Conservation (phyloP, 2,329 filamentous ascomycete genomes). For the Colletotrichum spinosum region DNA sequence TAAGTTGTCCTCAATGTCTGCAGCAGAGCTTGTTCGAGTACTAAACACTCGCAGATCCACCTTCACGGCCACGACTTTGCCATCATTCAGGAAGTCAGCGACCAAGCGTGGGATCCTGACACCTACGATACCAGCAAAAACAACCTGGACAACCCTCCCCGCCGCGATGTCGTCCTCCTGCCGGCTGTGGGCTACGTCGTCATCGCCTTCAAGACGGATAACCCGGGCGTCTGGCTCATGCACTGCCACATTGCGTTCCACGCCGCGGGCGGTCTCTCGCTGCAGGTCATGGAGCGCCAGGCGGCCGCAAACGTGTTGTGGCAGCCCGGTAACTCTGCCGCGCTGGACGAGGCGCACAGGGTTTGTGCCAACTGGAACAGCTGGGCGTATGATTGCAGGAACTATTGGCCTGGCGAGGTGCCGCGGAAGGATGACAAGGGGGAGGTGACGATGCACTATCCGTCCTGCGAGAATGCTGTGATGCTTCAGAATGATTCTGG, state of each 20-base stretch:
- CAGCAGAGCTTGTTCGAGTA: not conserved
- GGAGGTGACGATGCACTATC: not conserved
- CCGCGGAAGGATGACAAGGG: not conserved
- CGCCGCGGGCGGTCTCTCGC: constrained; percentile 44
- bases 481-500: constrained; percentile 22
- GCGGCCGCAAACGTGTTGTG: constrained; percentile 12
- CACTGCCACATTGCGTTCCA: constrained; percentile 64
- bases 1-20: not conserved
- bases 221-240: constrained; percentile 61
- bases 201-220: constrained; percentile 60
- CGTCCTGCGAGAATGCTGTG: constrained; percentile 3
- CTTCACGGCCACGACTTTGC: constrained; percentile 64
- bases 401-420: constrained; percentile 20
- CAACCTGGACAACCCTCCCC: constrained; percentile 59
- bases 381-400: constrained; percentile 31
- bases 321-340: constrained; percentile 10
- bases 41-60: constrained; percentile 48
- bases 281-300: constrained; percentile 25
- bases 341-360: not conserved
- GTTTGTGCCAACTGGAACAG: constrained; percentile 28
- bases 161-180: constrained; percentile 63
- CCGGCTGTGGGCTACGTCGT: constrained; percentile 56
- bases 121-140: constrained; percentile 35
- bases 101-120: constrained; percentile 27
- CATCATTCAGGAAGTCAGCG: constrained; percentile 48